Evolutionary conservation across 139 green algal genomes (phyloP).

Genomic region (Trebouxia sp.): DNA sequence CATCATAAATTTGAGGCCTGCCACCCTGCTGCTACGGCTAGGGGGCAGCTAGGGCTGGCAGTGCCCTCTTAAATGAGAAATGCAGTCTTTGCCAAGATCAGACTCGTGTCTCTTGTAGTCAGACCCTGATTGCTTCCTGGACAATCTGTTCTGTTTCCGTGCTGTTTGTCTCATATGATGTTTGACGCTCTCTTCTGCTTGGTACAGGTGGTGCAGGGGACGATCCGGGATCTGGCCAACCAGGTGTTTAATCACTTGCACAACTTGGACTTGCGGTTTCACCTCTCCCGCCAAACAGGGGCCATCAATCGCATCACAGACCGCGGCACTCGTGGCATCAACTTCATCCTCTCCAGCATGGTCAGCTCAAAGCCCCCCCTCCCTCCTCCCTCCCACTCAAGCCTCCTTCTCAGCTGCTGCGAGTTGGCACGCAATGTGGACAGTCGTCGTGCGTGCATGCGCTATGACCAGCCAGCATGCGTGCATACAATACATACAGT

Average conservation of each 20-base stretch:
- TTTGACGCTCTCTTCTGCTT: too few species aligned
- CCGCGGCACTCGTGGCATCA: slow-evolving; percentile 91
- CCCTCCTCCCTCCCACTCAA: neutral
- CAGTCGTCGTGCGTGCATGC: too few species aligned
- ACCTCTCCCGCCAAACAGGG: slow-evolving; percentile 90
- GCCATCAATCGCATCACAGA: slow-evolving; percentile 88
- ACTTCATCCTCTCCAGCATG: slow-evolving; percentile 79
- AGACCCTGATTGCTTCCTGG: too few species aligned
- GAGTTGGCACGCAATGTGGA: too few species aligned
- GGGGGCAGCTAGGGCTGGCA: slow-evolving; percentile 36
- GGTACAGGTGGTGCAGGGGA: slow-evolving; percentile 65
- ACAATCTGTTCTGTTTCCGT: too few species aligned
- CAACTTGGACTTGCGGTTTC: slow-evolving; percentile 84
- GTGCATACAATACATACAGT: too few species aligned
- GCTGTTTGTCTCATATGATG: too few species aligned
- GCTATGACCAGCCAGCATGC: too few species aligned
- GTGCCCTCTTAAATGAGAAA: slow-evolving; percentile 63
- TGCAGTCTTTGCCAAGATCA: neutral
- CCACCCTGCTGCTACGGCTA: neutral
- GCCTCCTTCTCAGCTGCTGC: neutral
- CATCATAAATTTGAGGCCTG: too few species aligned
- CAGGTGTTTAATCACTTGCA: slow-evolving; percentile 91
- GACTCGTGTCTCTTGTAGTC: too few species aligned
- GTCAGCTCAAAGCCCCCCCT: neutral
- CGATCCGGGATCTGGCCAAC: slow-evolving; percentile 72